phyloP scores from a whole-genome alignment of 2,329 filamentous ascomycete genomes.

The Trematosphaeria pertusa region DNA sequence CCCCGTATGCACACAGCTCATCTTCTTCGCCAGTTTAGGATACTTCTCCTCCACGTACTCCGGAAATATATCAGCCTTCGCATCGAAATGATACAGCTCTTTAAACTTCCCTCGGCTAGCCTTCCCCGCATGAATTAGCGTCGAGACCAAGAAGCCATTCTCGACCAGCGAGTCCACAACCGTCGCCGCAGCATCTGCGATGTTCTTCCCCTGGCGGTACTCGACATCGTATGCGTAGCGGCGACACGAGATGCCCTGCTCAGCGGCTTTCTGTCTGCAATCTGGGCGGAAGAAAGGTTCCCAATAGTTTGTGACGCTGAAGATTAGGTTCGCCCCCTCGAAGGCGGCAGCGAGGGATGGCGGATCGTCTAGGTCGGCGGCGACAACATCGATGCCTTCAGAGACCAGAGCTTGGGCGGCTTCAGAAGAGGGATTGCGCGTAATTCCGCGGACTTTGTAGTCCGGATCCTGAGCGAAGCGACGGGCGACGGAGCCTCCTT shows the following conservation, averaged over 20 bases:
- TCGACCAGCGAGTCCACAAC: constrained; percentile 25
- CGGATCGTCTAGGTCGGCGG: constrained; percentile 42
- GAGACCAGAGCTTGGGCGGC: constrained; percentile 28
- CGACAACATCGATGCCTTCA: constrained; percentile 48
- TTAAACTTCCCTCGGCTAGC: constrained; percentile 30
- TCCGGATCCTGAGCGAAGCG: constrained; percentile 52
- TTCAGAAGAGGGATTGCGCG: constrained; percentile 43
- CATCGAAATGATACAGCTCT: constrained; percentile 37
- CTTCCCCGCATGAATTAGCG: constrained; percentile 28
- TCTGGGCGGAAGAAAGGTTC: constrained; percentile 21
- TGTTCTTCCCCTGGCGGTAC: constrained; percentile 35
- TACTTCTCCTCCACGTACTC: constrained; percentile 26
- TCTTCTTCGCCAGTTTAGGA: constrained; percentile 25
- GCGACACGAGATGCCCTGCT: constrained; percentile 24
- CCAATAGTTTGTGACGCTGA: constrained; percentile 48
- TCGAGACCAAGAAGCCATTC: constrained; percentile 29
- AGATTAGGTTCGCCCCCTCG: constrained; percentile 47
- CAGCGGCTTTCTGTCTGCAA: constrained; percentile 22
- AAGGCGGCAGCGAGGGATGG: constrained; percentile 45
- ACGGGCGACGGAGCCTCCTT: constrained; percentile 30
- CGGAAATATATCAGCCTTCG: constrained; percentile 33
- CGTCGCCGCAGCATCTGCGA: constrained; percentile 32
- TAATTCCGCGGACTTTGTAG: constrained; percentile 59
- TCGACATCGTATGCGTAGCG: constrained; percentile 33
- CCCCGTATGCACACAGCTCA: constrained; percentile 27